Percentiles rank a stretch among this genome's conserved stretches.
Conservation (phyloP, 176 grass and related monocot genomes). For the Tillandsia leiboldiana region DNA sequence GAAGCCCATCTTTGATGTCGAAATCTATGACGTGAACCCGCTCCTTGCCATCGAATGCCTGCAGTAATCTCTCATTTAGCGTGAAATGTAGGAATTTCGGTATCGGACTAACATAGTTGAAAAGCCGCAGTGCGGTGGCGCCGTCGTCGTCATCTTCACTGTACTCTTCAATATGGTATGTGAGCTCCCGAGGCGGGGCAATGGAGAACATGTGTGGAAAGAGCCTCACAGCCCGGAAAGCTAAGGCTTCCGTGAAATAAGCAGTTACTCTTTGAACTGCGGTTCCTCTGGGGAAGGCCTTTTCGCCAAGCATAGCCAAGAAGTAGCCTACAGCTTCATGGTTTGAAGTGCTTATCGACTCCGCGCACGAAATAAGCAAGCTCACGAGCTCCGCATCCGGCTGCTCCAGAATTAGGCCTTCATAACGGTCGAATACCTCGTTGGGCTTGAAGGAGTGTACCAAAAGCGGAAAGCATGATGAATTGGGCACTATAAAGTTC, state of each 20-base stretch:
- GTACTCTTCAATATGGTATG: conserved; percentile 21
- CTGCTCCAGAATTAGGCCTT: conserved; percentile 30
- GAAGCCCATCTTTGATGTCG: conserved; percentile 91
- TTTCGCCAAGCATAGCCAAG: conserved; percentile 63
- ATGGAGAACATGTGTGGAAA: conserved; percentile 70
- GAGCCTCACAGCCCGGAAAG: conserved; percentile 42
- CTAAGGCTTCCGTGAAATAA: conserved; percentile 76
- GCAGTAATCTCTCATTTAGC: conserved; percentile 59
- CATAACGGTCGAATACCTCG: conserved; percentile 14
- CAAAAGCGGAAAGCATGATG: conserved; percentile 50
- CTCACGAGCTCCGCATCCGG: conserved; percentile 31
- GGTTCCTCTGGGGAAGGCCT: conserved; percentile 49
- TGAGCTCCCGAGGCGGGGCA: conserved; percentile 42
- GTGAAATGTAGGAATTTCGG: conserved; percentile 88
- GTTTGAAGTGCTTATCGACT: conserved; percentile 46
- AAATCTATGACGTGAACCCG: conserved; percentile 96
- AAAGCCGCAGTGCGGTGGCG: conserved; percentile 50
- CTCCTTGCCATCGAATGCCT: conserved; percentile 72
- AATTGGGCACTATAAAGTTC: conserved; percentile 55
- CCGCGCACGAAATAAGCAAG: conserved; percentile 59
- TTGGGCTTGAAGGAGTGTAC: conserved; percentile 33
- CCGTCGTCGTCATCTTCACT: conserved; percentile 36
- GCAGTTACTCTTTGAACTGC: conserved; percentile 65
- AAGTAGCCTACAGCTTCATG: conserved; percentile 61
- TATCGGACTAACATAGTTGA: conserved; percentile 63